Evolutionary conservation across 495 filamentous ascomycete species (phyloP).

Genomic region (Choiromyces venosus): DNA sequence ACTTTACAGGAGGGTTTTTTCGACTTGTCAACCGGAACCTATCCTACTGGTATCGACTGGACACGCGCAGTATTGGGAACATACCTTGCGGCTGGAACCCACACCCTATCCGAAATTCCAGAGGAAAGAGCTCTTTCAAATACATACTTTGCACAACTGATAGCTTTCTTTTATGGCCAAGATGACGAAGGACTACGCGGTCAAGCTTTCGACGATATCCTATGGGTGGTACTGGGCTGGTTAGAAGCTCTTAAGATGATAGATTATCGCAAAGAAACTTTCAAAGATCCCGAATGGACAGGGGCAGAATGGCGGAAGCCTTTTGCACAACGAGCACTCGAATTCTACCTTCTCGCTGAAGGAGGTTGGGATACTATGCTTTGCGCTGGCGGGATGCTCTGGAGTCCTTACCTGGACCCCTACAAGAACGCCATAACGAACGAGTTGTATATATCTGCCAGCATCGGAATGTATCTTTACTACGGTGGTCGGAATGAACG

Average conservation of each 20-base stretch:
- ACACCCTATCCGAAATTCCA: slow-evolving; percentile 52
- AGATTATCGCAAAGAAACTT: slow-evolving; percentile 6
- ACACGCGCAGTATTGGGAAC: slow-evolving; percentile 83
- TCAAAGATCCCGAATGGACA: slow-evolving; percentile 54
- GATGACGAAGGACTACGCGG: slow-evolving; percentile 67
- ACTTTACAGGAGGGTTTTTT: slow-evolving; percentile 77
- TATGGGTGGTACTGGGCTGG: slow-evolving; percentile 95
- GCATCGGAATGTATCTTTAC: slow-evolving; percentile 83
- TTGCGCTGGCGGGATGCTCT: slow-evolving; percentile 87
- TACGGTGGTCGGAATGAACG: slow-evolving; percentile 66
- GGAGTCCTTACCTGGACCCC: slow-evolving; percentile 73
- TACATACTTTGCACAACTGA: slow-evolving; percentile 69
- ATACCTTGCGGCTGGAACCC: slow-evolving; percentile 64
- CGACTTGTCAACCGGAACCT: slow-evolving; percentile 68
- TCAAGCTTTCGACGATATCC: slow-evolving; percentile 91
- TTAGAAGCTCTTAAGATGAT: slow-evolving; percentile 46
- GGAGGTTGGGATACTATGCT: slow-evolving; percentile 75
- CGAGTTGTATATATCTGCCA: slow-evolving; percentile 78
- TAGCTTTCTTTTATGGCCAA: slow-evolving; percentile 80
- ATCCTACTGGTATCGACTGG: slow-evolving; percentile 89
- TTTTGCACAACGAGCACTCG: slow-evolving; percentile 77
- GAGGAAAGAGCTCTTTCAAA: slow-evolving; percentile 44
- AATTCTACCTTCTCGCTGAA: slow-evolving; percentile 81
- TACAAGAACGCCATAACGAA: slow-evolving; percentile 99
- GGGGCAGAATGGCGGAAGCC: slow-evolving; percentile 67